Evolutionary conservation across 164 flowering plant genomes (phyloP).

Genomic region (Sedum album): DNA sequence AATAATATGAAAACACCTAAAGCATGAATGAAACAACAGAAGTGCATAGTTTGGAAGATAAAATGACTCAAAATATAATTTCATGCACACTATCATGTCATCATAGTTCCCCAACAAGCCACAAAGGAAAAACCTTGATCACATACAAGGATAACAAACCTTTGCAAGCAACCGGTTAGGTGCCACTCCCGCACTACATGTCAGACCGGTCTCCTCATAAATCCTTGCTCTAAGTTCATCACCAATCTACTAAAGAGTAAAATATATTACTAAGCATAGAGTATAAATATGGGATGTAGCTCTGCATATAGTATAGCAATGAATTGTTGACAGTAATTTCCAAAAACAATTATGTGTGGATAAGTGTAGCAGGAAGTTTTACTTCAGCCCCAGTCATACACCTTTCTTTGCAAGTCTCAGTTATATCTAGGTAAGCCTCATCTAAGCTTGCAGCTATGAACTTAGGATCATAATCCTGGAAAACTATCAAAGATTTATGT

Average conservation of each 20-base stretch:
- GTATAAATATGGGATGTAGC: too few relatives aligned
- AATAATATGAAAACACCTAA: not conserved
- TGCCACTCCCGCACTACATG: constrained; percentile 98
- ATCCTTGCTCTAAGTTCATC: constrained; percentile 65
- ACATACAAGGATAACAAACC: constrained; percentile 26
- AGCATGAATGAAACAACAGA: not conserved
- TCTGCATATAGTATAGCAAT: not conserved
- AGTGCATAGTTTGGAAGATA: not conserved
- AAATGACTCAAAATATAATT: not conserved
- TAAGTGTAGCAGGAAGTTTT: constrained; percentile 19
- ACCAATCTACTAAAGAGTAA: constrained; percentile 44
- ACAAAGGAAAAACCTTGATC: not conserved
- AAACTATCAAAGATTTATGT: constrained; percentile 31
- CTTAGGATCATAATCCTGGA: constrained; percentile 69
- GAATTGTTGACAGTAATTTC: not conserved
- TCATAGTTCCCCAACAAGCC: not conserved
- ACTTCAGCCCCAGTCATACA: constrained; percentile 57
- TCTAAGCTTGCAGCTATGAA: constrained; percentile 88
- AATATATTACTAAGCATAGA: too few relatives aligned
- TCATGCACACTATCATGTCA: not conserved
- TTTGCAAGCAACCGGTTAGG: constrained; percentile 95
- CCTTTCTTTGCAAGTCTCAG: constrained; percentile 63
- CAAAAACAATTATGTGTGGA: not conserved
- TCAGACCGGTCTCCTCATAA: constrained; percentile 70
- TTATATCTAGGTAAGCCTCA: constrained; percentile 96